phyloP scores from a whole-genome alignment of 805 yeast species.

The Pichia cephalocereana region DNA sequence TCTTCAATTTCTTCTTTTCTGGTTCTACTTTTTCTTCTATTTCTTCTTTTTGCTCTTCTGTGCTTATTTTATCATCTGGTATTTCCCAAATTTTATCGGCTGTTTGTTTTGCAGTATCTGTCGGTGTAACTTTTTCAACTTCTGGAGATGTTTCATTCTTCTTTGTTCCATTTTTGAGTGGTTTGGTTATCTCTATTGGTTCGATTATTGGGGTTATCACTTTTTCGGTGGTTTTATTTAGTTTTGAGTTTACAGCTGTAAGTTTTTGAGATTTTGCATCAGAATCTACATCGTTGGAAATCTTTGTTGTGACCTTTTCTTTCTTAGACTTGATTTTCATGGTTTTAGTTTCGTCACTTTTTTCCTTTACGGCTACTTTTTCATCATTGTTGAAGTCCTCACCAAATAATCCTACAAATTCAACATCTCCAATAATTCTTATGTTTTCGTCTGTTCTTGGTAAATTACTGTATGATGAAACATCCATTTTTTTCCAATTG shows the following conservation, averaged over 20 bases:
- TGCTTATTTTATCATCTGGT: background rate
- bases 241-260: too few relatives aligned
- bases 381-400: background rate
- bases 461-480: constrained; percentile 38
- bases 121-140: background rate
- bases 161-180: background rate
- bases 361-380: background rate
- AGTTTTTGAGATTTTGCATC: too few relatives aligned
- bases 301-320: too few relatives aligned
- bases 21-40: background rate
- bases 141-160: background rate
- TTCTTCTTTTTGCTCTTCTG: background rate
- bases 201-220: too few relatives aligned
- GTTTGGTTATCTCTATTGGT: too few relatives aligned
- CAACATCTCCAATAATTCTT: constrained; percentile 36
- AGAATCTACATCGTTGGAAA: too few relatives aligned
- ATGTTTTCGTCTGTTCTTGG: constrained; percentile 28
- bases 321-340: too few relatives aligned
- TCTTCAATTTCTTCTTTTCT: background rate
- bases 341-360: background rate
- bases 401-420: background rate
- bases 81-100: background rate
- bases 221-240: too few relatives aligned
- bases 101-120: too few relatives aligned
- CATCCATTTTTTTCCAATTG: constrained; percentile 48